Conservation (phyloP, 805 yeast genomes). For the Cyberlindnera maclurae region DNA sequence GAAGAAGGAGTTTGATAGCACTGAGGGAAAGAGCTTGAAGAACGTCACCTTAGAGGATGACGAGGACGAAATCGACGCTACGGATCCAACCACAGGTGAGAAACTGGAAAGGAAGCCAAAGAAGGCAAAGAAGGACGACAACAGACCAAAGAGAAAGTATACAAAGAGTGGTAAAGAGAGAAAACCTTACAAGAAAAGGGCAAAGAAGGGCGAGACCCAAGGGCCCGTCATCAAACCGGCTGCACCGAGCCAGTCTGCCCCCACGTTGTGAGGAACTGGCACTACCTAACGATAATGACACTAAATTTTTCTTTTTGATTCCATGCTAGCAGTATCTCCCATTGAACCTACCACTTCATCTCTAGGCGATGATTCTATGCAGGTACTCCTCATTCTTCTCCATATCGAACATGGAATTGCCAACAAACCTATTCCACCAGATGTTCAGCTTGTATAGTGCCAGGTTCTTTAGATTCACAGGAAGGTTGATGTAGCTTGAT, state of each 20-base stretch:
- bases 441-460: slow-evolving; percentile 40
- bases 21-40: slow-evolving; percentile 39
- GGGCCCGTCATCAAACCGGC: slow-evolving; percentile 11
- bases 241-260: slow-evolving; percentile 3
- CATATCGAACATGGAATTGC: slow-evolving; percentile 32
- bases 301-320: too few relatives aligned
- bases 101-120: slow-evolving; percentile 7
- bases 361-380: slow-evolving; percentile 12
- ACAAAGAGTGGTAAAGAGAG: slow-evolving; percentile 27
- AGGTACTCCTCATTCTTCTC: slow-evolving; percentile 16
- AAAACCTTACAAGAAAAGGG: slow-evolving; percentile 27
- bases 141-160: slow-evolving; percentile 24
- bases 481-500: slow-evolving; percentile 62
- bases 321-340: not conserved
- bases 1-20: slow-evolving; percentile 57
- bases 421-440: slow-evolving; percentile 73
- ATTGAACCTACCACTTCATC: not conserved
- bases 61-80: slow-evolving; percentile 23
- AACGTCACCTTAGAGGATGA: slow-evolving; percentile 21
- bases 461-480: slow-evolving; percentile 49
- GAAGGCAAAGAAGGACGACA: slow-evolving; percentile 10
- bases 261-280: too few relatives aligned
- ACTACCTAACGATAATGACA: too few relatives aligned
- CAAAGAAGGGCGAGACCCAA: slow-evolving; percentile 20
- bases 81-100: slow-evolving; percentile 9